Evolutionary conservation across 352 stramenopile genomes (phyloP), one percentile per base, ranked within the genome.

Genomic region (Phytophthora brassicae): DNA sequence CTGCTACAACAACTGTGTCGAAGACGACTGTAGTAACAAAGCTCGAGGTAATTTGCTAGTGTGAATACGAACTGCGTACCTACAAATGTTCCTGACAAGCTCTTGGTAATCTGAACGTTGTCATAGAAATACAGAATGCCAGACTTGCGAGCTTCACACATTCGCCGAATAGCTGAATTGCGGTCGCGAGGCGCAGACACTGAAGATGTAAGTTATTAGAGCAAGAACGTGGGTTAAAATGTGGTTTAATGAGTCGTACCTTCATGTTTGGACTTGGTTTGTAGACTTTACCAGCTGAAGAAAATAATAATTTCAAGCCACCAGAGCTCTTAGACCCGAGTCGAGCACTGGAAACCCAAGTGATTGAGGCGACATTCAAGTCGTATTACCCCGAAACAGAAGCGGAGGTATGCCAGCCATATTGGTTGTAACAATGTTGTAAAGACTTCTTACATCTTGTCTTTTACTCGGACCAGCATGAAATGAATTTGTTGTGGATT

Each of bases 401-500:
- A 4, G 78, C 79, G 13, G 83, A 90, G 77, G 83, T 89, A 54
- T 29, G 48, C 38, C 49, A 23, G 14, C 14, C 17, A 19, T 17
- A 2, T 16, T 42, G n/a, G n/a, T 16, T 39, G 16, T 36, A 36
- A 3, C 33, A 39, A 39, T 12, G 33, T 39, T 17, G 33, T 39
- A 39, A 6, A 23, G 2, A 35, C 14, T 2, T 38, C 29, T 58
- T n/a, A 51, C 9, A n/a, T 26, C 19, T 13, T 46, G n/a, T 56
- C 5, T n/a, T 24, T 36, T 35, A n/a, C n/a, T n/a, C n/a, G n/a
- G 14, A 26, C 11, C 46, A 89, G 80, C 75, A 67, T n/a, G 69
- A 75, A 9, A 78, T 92, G 70, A 90, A 92, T 55, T 33, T 90
- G 53, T n/a, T 88, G 20, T 92, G 83, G 83, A 71, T 88, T 4